Evolutionary conservation across 2,329 filamentous ascomycete genomes (phyloP), one percentile per base, ranked within the genome.

Genomic region (Ascochyta rabiei): DNA sequence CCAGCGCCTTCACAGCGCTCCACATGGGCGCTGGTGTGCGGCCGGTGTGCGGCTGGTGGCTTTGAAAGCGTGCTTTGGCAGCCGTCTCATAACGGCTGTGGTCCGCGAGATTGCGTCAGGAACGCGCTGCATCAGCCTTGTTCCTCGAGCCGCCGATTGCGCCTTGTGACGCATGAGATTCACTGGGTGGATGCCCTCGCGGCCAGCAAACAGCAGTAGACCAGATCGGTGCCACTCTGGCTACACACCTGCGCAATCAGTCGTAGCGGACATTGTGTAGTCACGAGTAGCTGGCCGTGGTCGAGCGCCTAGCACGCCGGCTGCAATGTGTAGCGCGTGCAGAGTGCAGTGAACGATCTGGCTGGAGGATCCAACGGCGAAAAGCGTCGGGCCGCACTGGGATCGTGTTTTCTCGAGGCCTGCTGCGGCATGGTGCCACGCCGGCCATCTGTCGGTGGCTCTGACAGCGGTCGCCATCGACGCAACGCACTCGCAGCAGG

Each of bases 121-220:
- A 74, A 76, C 72, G 68, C 67, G 67, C 61, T 70, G 68, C 70
- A 70, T 72, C 71, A 76, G 73, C 73, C 72, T 74, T 74, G 71
- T 59, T 55, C 60, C 61, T 68, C 69, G 69, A 74, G 70, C 72
- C 72, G 71, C 72, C 66, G 63, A 70, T 66, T 43, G 66, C 68
- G 68, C 65, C 61, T 57, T 61, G 57, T 60, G 64, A 62, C 67
- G 71, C 71, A 73, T 73, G 66, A 71, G 67, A 48, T 64, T 55
- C 51, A 52, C 59, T 48, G 58, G 58, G 50, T 61, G 56, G 57
- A 58, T 55, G 38, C 54, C 48, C 60, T 51, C 53, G 48, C 56
- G 42, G 56, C 60, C 58, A 65, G 61, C 68, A 60, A 63, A 56
- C 51, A 57, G 58, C 56, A 52, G 26, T 57, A 66, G 67, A 62